Evolutionary conservation across 257 asterid genomes (phyloP).

Genomic region (Gentiana dahurica): DNA sequence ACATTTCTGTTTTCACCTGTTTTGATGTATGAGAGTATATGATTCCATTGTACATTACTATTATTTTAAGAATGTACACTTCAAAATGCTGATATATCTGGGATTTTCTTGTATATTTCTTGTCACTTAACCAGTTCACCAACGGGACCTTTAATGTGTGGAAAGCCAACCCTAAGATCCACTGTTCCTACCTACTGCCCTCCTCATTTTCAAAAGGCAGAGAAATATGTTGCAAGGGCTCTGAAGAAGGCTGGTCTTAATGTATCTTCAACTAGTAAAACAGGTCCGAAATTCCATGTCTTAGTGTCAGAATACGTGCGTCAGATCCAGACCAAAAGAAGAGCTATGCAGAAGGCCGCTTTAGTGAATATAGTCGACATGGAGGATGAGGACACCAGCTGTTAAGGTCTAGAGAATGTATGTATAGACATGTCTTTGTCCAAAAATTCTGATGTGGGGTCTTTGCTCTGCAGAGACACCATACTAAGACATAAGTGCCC

Average conservation of each 20-base stretch:
- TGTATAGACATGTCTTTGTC: not conserved
- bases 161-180: conserved; percentile 79
- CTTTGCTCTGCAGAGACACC: too few relatives aligned
- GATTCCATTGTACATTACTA: not conserved
- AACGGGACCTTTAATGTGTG: conserved; percentile 76
- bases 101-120: not conserved
- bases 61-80: not conserved
- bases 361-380: conserved; percentile 23
- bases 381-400: conserved; percentile 36
- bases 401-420: conserved; percentile 21
- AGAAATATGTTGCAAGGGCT: conserved; percentile 67
- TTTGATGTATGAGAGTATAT: too few relatives aligned
- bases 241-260: conserved; percentile 75
- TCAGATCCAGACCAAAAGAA: conserved; percentile 70
- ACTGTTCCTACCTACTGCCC: conserved; percentile 74
- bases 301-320: conserved; percentile 50
- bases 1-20: too few relatives aligned
- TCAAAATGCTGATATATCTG: too few relatives aligned
- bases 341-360: conserved; percentile 37
- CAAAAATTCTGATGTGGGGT: too few relatives aligned
- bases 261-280: conserved; percentile 55
- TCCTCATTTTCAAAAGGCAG: conserved; percentile 70
- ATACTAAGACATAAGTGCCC: too few relatives aligned
- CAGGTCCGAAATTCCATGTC: conserved; percentile 78
- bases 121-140: conserved; percentile 45